Base-by-base conservation (phyloP, 768 basidiomycete genomes). In the Obba rivulosa region DNA sequence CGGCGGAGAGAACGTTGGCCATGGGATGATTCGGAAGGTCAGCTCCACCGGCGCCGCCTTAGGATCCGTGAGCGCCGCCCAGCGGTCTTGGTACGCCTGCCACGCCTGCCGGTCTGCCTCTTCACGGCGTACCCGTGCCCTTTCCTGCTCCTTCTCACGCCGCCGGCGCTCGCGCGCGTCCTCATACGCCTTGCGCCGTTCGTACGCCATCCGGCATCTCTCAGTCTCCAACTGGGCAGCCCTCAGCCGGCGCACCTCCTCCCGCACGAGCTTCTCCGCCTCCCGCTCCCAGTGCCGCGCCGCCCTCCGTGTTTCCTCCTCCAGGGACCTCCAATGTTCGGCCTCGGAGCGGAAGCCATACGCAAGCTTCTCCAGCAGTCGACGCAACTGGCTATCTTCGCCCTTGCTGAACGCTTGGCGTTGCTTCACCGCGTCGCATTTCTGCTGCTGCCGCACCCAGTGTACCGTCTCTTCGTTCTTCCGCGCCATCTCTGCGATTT, bases 381-480 rank as follows among this genome's bases (percentile, higher is more conserved):
- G 70, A 52, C 69, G 65, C 36, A 65, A 62, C 34, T 66, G 53
- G 34, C 58, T 53, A 50, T 66, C 66, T 14, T 51, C 66, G 51
- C 57, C 52, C 34, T 52, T 35, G 10, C 49, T 50, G 36, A 51
- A 59, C 53, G 21, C 57, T 31, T 5, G 5, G 55, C 40, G 41
- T 52, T 52, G 62, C 47, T 52, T 62, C 51, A 46, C 51, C 55
- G 34, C 58, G 52, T 56, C 62, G 59, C 53, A 65, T 55, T 48
- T 61, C 62, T 80, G 81, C 57, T 81, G 80, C 55, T 80, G 73
- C 41, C 73, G 63, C 42, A 86, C 78, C 85, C 87, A 87, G 46
- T 76, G 73, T 45, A 83, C 78, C 25, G 79, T 80, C 56, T 73
- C 78, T 58, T 69, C 70, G 53, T 68, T 72, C 51, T 71, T 68